phyloP scores from a whole-genome alignment of 139 green algal species.

The Chlamydomonas incerta region DNA sequence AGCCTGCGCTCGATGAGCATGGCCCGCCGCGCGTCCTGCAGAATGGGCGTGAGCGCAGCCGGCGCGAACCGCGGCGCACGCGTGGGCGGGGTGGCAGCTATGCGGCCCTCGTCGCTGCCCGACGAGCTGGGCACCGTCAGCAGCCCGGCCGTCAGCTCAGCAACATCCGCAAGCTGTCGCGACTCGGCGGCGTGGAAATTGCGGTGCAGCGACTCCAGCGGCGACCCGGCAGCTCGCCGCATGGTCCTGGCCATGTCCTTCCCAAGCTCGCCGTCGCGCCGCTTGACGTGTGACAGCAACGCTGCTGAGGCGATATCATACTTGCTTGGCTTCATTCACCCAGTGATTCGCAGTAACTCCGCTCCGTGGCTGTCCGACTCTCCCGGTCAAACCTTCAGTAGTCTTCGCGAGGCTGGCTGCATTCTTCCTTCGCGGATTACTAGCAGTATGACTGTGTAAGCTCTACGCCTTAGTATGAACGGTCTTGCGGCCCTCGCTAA shows the following conservation, averaged over 20 bases:
- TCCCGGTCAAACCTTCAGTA: no score
- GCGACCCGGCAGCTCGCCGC: background rate
- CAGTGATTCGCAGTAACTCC: background rate
- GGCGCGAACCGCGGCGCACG: no score
- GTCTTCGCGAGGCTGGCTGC: no score
- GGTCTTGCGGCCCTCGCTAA: no score
- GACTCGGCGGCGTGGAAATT: background rate
- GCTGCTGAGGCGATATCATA: conserved; percentile 12
- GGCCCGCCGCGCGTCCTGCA: background rate
- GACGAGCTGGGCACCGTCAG: background rate
- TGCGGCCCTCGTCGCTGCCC: background rate
- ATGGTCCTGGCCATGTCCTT: background rate
- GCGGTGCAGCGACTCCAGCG: background rate
- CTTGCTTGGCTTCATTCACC: conserved; percentile 3
- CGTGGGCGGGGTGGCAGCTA: no score
- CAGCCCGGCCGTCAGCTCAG: background rate
- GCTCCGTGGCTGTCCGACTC: no score
- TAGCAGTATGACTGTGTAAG: no score
- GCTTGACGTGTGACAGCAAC: background rate
- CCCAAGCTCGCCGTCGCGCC: background rate
- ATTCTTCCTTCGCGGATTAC: no score
- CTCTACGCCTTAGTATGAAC: no score
- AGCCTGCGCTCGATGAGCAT: background rate
- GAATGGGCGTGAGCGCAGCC: background rate
- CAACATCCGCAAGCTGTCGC: background rate